These are phyloP conservation scores for Rhodamnia rubescens DNA, from an alignment of 345 rosid genomes.

Conservation along the genomic window DNA sequence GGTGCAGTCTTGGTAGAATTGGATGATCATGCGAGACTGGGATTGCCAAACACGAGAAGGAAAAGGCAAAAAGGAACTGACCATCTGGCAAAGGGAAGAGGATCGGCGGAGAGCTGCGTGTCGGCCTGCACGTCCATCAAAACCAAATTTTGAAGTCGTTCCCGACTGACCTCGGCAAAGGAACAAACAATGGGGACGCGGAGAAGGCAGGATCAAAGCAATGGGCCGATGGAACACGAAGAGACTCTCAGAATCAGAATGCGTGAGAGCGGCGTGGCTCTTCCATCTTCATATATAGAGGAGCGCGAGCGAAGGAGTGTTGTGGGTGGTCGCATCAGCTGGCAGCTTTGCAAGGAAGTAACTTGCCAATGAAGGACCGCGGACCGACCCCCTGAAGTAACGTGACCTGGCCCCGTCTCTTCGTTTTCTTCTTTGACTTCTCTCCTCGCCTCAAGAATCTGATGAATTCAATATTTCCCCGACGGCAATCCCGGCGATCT, in stretches of 20 bases:
- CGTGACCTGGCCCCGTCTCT: neutral
- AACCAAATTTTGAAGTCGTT: neutral
- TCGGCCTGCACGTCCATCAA: neutral
- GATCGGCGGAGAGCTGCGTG: constrained; percentile 2
- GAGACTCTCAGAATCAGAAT: neutral
- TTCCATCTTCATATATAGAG: neutral
- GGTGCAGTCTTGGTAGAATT: neutral
- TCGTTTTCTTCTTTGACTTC: neutral
- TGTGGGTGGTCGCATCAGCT: neutral
- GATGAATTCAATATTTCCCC: neutral
- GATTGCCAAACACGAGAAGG: neutral
- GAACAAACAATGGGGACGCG: neutral
- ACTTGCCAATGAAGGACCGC: neutral
- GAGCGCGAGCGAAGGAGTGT: neutral
- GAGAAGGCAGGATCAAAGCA: neutral
- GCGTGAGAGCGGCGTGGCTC: neutral
- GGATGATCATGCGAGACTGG: neutral
- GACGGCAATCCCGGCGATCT: neutral
- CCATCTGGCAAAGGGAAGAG: constrained; percentile 21
- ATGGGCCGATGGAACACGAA: neutral
- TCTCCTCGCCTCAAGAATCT: neutral
- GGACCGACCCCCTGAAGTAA: neutral
- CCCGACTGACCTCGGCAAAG: neutral
- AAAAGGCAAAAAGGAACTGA: neutral
- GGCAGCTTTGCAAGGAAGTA: neutral